phyloP scores from a whole-genome alignment of 352 stramenopile genomes.

The Plasmopara viticola region DNA sequence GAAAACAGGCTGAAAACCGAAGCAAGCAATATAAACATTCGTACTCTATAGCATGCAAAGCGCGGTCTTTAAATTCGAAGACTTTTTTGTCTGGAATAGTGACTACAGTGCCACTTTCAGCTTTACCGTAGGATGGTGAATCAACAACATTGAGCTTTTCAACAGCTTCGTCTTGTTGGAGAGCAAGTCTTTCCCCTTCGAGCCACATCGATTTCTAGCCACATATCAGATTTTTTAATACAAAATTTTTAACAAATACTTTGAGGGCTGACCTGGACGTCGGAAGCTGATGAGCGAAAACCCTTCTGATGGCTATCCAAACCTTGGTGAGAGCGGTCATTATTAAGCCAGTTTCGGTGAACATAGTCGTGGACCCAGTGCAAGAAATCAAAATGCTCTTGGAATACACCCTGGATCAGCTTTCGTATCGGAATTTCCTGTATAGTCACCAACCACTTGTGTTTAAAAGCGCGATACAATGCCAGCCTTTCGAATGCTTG shows the following conservation, averaged over 20 bases:
- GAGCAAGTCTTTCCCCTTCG: conserved; percentile 2
- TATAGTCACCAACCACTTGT: background rate
- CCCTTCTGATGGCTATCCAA: conserved; percentile 54
- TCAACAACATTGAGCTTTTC: background rate
- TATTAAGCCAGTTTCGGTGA: conserved; percentile 60
- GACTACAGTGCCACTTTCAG: background rate
- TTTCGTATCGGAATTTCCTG: conserved; percentile 67
- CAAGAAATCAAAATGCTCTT: conserved; percentile 80
- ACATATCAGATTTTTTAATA: background rate
- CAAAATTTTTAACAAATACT: conserved; percentile 33
- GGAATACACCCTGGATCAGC: conserved; percentile 60
- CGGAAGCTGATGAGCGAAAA: conserved; percentile 26
- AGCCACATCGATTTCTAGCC: background rate
- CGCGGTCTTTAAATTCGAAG: conserved; percentile 6
- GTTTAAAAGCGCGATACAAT: background rate
- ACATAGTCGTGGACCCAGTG: conserved; percentile 80
- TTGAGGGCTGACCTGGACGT: conserved; percentile 30
- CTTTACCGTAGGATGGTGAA: background rate
- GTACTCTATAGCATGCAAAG: conserved; percentile 29
- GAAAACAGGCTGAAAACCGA: background rate
- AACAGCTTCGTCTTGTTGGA: conserved; percentile 7
- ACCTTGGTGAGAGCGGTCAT: conserved; percentile 43
- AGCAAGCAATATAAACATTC: background rate
- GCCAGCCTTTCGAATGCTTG: background rate
- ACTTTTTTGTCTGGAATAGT: background rate